phyloP scores from a whole-genome alignment of 192 early-diverging fungal genomes.

The Podila clonocystis region DNA sequence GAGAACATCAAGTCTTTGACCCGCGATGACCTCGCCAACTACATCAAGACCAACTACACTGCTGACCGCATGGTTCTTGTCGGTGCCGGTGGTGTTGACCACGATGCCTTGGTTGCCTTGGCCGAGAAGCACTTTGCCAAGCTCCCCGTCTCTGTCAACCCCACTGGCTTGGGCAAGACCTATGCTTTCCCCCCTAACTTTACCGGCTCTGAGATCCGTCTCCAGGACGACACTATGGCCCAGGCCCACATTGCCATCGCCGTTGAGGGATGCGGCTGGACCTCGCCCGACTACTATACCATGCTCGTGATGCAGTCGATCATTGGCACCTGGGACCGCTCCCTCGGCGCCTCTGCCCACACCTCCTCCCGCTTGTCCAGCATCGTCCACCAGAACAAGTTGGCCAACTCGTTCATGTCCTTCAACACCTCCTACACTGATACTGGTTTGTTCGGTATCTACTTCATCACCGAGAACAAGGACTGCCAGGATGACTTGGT shows the following conservation, averaged over 20 bases:
- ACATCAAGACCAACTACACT: conserved; percentile 95
- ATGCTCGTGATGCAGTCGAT: conserved; percentile 95
- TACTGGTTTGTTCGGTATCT: conserved; percentile 97
- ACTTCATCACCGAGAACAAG: conserved; percentile 87
- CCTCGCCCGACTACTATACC: conserved; percentile 94
- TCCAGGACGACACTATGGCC: conserved; percentile 88
- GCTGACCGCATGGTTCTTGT: conserved; percentile 97
- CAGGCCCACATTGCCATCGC: conserved; percentile 97
- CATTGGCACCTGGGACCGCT: conserved; percentile 97
- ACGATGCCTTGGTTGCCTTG: conserved; percentile 91
- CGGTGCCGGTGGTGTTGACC: conserved; percentile 92
- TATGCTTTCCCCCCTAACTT: conserved; percentile 76
- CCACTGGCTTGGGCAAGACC: conserved; percentile 56
- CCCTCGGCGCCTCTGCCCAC: conserved; percentile 89
- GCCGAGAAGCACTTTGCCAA: conserved; percentile 93
- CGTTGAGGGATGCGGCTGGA: conserved; percentile 97
- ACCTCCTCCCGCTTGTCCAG: conserved; percentile 87
- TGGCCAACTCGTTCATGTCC: conserved; percentile 99
- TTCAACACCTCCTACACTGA: conserved; percentile 99
- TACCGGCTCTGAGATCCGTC: conserved; percentile 90
- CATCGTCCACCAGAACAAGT: conserved; percentile 80
- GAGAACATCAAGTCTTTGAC: conserved; percentile 94
- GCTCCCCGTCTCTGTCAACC: conserved; percentile 67
- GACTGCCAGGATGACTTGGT: conserved; percentile 87
- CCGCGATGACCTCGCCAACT: conserved; percentile 86